Conservation (phyloP, 345 rosid species). For the Xanthoceras sorbifolium region DNA sequence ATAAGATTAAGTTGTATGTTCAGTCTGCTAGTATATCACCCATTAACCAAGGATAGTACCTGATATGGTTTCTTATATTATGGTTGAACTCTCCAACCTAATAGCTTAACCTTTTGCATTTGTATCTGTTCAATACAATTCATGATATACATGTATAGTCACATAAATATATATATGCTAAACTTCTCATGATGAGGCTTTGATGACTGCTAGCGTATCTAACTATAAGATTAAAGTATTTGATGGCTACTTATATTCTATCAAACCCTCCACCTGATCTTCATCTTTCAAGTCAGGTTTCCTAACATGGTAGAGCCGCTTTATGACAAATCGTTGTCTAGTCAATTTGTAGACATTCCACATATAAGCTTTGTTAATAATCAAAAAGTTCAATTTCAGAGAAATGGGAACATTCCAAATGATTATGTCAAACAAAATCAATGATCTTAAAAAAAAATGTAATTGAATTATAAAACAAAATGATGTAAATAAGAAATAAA, state of each 20-base stretch:
- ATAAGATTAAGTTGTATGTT: not conserved
- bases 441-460: conserved; percentile 1
- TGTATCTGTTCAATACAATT: too few species aligned
- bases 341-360: not conserved
- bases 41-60: not conserved
- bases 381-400: not conserved
- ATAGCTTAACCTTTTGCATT: not conserved
- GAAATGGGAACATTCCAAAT: conserved; percentile 10
- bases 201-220: not conserved
- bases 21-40: not conserved
- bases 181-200: not conserved
- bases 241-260: not conserved
- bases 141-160: not conserved
- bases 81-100: not conserved
- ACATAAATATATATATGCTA: not conserved
- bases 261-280: too few species aligned
- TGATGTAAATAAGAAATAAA: not conserved
- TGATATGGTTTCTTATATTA: not conserved
- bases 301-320: not conserved
- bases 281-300: not conserved
- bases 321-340: not conserved
- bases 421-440: not conserved
- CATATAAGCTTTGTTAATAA: not conserved
- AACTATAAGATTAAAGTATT: not conserved
- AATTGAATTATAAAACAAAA: not conserved